Percentiles rank a stretch among this genome's conserved stretches.
These are phyloP conservation scores for Clavispora santaluciae DNA, from an alignment of 805 yeast species.

Conservation along the genomic window DNA sequence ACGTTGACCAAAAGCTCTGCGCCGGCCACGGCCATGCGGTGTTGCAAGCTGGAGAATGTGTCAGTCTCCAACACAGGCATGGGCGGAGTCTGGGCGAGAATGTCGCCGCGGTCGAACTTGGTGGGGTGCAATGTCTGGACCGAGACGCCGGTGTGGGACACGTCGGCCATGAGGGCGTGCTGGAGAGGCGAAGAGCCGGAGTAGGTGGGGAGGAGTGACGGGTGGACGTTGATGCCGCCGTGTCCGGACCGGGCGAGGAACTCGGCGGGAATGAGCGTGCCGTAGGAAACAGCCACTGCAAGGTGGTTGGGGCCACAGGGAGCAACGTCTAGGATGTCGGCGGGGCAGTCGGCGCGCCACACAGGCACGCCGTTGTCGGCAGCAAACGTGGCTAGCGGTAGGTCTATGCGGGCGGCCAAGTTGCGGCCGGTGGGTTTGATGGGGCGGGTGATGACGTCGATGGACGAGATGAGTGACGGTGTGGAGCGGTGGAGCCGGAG, in stretches of 20 bases:
- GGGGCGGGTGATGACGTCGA: constrained; percentile 61
- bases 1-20: constrained; percentile 51
- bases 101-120: constrained; percentile 74
- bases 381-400: constrained; percentile 49
- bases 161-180: constrained; percentile 62
- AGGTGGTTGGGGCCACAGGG: constrained; percentile 21
- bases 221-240: constrained; percentile 90
- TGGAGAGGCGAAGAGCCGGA: constrained; percentile 93
- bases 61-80: constrained; percentile 40
- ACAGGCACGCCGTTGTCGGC: constrained; percentile 27
- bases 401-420: constrained; percentile 39
- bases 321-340: constrained; percentile 30
- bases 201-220: constrained; percentile 76
- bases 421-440: constrained; percentile 65
- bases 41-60: constrained; percentile 41
- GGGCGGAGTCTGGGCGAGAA: constrained; percentile 53
- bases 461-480: constrained; percentile 21
- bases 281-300: constrained; percentile 91
- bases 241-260: constrained; percentile 45
- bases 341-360: constrained; percentile 47
- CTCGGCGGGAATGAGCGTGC: constrained; percentile 65
- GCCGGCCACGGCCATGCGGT: constrained; percentile 55
- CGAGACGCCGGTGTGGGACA: constrained; percentile 70
- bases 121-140: constrained; percentile 88
- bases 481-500: constrained; percentile 19